Conservation (phyloP, 352 stramenopile species). For the Ophiocytium majus region DNA sequence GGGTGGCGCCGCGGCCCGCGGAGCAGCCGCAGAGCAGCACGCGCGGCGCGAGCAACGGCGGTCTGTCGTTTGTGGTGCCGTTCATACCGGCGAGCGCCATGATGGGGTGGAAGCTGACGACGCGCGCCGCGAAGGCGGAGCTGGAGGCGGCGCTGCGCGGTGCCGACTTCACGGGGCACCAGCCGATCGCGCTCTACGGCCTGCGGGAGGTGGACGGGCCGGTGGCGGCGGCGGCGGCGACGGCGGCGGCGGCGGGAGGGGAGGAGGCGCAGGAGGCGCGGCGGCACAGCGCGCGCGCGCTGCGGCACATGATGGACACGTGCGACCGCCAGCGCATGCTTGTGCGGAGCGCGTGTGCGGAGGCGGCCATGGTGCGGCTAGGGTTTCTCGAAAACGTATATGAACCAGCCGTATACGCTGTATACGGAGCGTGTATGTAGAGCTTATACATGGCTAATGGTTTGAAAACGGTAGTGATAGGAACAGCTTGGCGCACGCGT, state of each 20-base stretch:
- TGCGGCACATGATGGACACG: background rate
- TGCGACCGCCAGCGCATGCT: background rate
- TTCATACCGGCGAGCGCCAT: background rate
- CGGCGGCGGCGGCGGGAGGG: background rate
- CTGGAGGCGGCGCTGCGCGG: slow-evolving; percentile 1
- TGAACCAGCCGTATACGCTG: too few relatives aligned
- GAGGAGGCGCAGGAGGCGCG: background rate
- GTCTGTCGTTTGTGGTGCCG: background rate
- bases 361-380: background rate
- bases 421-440: too few relatives aligned
- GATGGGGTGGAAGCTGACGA: slow-evolving; percentile 23
- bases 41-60: background rate
- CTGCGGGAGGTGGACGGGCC: background rate
- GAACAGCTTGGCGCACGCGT: too few relatives aligned
- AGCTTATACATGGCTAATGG: too few relatives aligned
- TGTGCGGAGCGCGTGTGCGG: background rate
- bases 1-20: too few relatives aligned
- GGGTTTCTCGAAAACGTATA: too few relatives aligned
- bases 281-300: background rate
- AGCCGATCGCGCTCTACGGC: background rate
- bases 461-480: too few relatives aligned
- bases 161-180: background rate
- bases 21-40: background rate
- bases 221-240: background rate
- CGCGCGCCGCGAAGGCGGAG: slow-evolving; percentile 2